These are phyloP conservation scores for Durio zibethinus DNA, from an alignment of 345 rosid genomes.

Conservation along the genomic window DNA sequence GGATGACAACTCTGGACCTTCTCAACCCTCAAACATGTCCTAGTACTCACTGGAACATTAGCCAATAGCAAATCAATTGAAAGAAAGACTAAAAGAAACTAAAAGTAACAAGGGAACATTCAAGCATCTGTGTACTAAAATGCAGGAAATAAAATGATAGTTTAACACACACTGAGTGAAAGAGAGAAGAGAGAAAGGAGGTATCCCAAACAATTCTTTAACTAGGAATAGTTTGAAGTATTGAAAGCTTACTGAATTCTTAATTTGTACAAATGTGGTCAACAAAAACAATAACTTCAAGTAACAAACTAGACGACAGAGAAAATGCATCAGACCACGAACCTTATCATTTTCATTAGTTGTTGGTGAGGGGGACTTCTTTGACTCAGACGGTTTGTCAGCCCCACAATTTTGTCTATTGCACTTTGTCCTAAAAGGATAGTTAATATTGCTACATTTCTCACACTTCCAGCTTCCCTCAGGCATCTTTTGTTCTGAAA, in stretches of 20 bases:
- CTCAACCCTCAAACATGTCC: conserved; percentile 96
- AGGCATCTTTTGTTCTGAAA: conserved; percentile 86
- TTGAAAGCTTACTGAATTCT: conserved; percentile 19
- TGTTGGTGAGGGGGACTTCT: conserved; percentile 59
- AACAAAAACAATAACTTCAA: conserved; percentile 26
- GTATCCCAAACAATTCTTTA: conserved; percentile 7
- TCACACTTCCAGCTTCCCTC: conserved; percentile 99
- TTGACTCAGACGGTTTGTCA: conserved; percentile 69
- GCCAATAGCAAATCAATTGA: conserved; percentile 66
- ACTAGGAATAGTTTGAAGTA: conserved; percentile 12
- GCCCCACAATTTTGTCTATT: conserved; percentile 98
- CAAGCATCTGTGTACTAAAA: conserved; percentile 9
- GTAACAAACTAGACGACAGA: conserved; percentile 30
- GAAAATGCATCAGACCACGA: conserved; percentile 41
- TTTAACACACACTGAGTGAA: background rate
- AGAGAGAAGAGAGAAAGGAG: background rate
- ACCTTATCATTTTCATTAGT: conserved; percentile 85
- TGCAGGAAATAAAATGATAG: background rate
- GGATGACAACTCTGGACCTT: conserved; percentile 89
- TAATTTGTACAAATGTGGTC: conserved; percentile 27
- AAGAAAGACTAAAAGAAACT: conserved; percentile 21
- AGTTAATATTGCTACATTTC: conserved; percentile 87
- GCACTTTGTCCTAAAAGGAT: conserved; percentile 96
- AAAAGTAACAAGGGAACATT: conserved; percentile 22
- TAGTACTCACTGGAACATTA: conserved; percentile 99